phyloP scores from a whole-genome alignment of 2,329 filamentous ascomycete species.

The Fusarium caatingaense region DNA sequence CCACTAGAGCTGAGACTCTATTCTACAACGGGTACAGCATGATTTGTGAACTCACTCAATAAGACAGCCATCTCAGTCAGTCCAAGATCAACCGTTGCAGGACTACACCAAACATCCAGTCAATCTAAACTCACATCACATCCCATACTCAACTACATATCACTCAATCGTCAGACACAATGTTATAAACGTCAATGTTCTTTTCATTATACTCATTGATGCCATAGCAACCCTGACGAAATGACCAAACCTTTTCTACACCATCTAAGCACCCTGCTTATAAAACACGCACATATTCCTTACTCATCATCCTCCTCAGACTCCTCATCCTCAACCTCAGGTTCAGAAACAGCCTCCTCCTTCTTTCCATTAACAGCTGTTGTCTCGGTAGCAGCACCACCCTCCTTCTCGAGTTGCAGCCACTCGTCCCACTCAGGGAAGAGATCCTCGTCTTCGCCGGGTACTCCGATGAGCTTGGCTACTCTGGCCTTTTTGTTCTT shows the following conservation, averaged over 20 bases:
- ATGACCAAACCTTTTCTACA: conserved; percentile 49
- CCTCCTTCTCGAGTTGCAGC: conserved; percentile 81
- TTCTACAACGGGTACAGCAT: too few species aligned
- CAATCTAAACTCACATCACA: neutral
- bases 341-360: conserved; percentile 35
- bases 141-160: neutral
- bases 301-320: conserved; percentile 46
- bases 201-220: conserved; percentile 50
- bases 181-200: conserved; percentile 27
- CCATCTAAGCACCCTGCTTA: conserved; percentile 43
- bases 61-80: too few species aligned
- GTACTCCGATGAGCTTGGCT: conserved; percentile 83
- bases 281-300: conserved; percentile 29
- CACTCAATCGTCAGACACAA: neutral
- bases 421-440: conserved; percentile 98
- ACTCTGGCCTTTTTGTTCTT: conserved; percentile 88
- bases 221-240: conserved; percentile 46
- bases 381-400: conserved; percentile 53
- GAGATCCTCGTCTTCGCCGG: conserved; percentile 84
- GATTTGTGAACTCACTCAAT: too few species aligned
- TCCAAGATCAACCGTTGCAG: too few species aligned
- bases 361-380: conserved; percentile 40
- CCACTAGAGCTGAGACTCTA: too few species aligned
- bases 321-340: conserved; percentile 41
- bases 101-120: too few species aligned